Conservation (phyloP, 2,329 filamentous ascomycete species). For the Capronia americana region DNA sequence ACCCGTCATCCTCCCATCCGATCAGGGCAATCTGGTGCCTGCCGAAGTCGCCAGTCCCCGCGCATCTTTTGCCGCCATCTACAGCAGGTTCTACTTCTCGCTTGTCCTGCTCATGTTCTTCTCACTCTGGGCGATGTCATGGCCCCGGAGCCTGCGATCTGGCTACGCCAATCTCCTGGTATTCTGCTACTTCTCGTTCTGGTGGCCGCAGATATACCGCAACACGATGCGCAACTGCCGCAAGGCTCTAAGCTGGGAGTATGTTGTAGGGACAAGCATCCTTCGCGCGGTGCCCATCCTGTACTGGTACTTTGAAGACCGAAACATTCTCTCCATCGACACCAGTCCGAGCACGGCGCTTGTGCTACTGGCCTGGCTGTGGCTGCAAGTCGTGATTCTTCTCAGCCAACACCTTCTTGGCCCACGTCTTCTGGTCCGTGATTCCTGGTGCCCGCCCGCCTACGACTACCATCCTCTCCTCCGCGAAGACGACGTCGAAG, state of each 20-base stretch:
- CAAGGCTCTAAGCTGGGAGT: slow-evolving; percentile 88
- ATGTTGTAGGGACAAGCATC: slow-evolving; percentile 81
- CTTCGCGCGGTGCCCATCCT: slow-evolving; percentile 79
- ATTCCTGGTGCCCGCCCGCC: slow-evolving; percentile 66
- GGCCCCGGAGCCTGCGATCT: slow-evolving; percentile 59
- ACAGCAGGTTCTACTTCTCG: slow-evolving; percentile 67
- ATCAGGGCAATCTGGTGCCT: slow-evolving; percentile 56
- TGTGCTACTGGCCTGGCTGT: slow-evolving; percentile 76
- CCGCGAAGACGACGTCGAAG: slow-evolving; percentile 75
- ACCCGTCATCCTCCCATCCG: slow-evolving; percentile 64
- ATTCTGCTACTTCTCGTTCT: slow-evolving; percentile 84
- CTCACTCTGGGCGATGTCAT: slow-evolving; percentile 64
- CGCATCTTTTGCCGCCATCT: slow-evolving; percentile 63
- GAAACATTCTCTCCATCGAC: slow-evolving; percentile 81
- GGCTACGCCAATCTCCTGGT: slow-evolving; percentile 68
- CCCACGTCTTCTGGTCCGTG: slow-evolving; percentile 81
- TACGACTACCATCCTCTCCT: slow-evolving; percentile 97
- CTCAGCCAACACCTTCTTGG: slow-evolving; percentile 83
- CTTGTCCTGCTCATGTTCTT: slow-evolving; percentile 64
- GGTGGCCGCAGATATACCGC: slow-evolving; percentile 88
- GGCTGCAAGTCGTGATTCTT: slow-evolving; percentile 82
- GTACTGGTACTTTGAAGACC: slow-evolving; percentile 80
- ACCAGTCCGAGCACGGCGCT: slow-evolving; percentile 71
- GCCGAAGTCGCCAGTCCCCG: slow-evolving; percentile 45
- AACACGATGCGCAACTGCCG: slow-evolving; percentile 91